phyloP scores from a whole-genome alignment of 164 flowering plant species.

The Macadamia tetraphylla region DNA sequence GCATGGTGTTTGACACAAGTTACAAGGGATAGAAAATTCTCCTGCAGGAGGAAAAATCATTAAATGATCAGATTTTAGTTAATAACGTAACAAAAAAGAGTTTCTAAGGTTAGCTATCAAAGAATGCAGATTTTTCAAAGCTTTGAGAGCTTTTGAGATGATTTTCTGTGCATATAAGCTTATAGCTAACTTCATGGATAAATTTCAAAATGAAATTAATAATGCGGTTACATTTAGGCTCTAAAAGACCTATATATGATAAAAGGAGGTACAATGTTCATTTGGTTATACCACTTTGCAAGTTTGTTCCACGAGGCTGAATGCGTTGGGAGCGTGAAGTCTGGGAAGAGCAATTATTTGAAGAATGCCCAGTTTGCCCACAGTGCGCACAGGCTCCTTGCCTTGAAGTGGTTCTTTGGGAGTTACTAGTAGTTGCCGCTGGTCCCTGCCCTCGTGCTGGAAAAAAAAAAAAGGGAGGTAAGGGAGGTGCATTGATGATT shows the following conservation, averaged over 20 bases:
- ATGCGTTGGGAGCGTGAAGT: constrained; percentile 29
- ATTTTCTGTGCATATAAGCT: neutral
- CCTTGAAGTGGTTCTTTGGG: constrained; percentile 39
- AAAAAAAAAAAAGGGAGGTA: neutral
- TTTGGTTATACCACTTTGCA: constrained; percentile 28
- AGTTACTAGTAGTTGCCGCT: constrained; percentile 33
- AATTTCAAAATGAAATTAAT: neutral
- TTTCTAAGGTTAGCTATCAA: neutral
- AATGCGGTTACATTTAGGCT: neutral
- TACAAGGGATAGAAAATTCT: constrained; percentile 56
- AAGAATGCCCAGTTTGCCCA: constrained; percentile 63
- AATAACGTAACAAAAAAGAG: neutral
- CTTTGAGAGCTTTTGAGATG: neutral
- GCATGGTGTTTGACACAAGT: constrained; percentile 63
- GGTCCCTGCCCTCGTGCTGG: constrained; percentile 59
- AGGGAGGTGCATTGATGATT: neutral
- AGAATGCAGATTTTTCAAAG: neutral
- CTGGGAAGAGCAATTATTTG: constrained; percentile 59
- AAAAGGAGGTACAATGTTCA: constrained; percentile 2
- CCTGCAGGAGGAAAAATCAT: constrained; percentile 38
- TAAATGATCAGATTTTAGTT: constrained; percentile 4
- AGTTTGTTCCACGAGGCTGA: constrained; percentile 25
- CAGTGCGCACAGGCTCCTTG: constrained; percentile 50
- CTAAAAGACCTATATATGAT: neutral
- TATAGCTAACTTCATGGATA: too few relatives aligned